These are phyloP conservation scores for Alternaria triticimaculans DNA, from an alignment of 2,329 filamentous ascomycete genomes.

Conservation along the genomic window DNA sequence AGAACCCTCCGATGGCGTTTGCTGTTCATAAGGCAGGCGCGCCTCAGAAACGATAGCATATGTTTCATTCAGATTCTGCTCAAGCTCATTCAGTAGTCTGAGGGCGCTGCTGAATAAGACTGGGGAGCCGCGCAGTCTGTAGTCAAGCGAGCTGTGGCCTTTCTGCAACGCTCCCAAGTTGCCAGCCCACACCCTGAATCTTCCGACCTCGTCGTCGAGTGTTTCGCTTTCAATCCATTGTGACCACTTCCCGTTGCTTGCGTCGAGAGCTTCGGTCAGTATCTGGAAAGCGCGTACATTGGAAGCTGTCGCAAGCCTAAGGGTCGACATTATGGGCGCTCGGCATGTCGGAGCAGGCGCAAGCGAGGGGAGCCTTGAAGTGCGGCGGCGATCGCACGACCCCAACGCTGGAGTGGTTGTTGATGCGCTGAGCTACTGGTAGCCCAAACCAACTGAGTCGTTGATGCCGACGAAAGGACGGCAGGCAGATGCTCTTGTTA, in stretches of 20 bases:
- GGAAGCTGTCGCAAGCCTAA: constrained; percentile 39
- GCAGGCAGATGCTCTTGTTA: constrained; percentile 1
- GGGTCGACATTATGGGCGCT: constrained; percentile 22
- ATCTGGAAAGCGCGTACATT: constrained; percentile 40
- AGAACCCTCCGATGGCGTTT: constrained; percentile 21
- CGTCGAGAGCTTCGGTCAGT: constrained; percentile 27
- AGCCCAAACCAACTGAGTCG: neutral
- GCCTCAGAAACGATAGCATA: constrained; percentile 33
- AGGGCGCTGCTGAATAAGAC: constrained; percentile 41
- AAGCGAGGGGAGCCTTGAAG: neutral
- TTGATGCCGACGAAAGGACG: neutral
- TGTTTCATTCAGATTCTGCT: constrained; percentile 38
- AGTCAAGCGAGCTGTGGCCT: constrained; percentile 47
- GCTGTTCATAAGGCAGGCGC: constrained; percentile 45
- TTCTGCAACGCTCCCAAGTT: constrained; percentile 47
- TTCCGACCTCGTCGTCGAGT: constrained; percentile 47
- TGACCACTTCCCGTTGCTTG: constrained; percentile 16
- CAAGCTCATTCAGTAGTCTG: constrained; percentile 43
- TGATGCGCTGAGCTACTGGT: neutral
- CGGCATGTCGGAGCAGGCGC: constrained; percentile 18
- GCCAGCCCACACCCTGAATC: constrained; percentile 46
- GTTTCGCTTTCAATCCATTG: constrained; percentile 33
- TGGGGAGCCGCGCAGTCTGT: constrained; percentile 47
- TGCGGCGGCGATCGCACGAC: neutral
- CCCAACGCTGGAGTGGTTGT: neutral